Conservation (phyloP, 139 green algal species). For the Picochlorum costavermella region DNA sequence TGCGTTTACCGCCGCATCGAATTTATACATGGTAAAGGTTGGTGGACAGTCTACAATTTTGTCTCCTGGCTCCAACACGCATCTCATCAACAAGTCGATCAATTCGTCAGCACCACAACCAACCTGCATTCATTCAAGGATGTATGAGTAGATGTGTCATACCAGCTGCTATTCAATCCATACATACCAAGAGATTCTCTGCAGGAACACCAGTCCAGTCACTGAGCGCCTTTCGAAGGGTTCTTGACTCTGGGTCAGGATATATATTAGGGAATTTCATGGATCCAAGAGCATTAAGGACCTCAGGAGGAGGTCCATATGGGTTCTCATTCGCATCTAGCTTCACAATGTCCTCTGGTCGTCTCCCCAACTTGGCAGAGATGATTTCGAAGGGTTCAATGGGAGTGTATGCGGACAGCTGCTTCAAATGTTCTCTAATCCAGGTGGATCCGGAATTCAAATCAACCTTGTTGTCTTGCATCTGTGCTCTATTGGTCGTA, state of each 20-base stretch:
- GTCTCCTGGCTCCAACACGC: constrained; percentile 87
- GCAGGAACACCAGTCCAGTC: constrained; percentile 59
- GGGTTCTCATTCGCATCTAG: constrained; percentile 99
- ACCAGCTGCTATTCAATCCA: neutral
- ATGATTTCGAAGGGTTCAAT: constrained; percentile 97
- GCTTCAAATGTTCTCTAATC: constrained; percentile 79
- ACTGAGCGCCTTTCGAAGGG: constrained; percentile 65
- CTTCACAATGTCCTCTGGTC: constrained; percentile 92
- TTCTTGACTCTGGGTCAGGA: constrained; percentile 87
- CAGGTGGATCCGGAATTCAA: constrained; percentile 34
- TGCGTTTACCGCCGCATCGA: constrained; percentile 92
- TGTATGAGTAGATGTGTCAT: neutral
- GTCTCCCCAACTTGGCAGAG: constrained; percentile 61
- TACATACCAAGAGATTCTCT: constrained; percentile 84
- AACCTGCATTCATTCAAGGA: constrained; percentile 47
- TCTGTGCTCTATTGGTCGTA: neutral
- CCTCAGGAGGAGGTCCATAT: constrained; percentile 94
- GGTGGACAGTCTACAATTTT: constrained; percentile 86
- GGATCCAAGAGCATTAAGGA: constrained; percentile 71
- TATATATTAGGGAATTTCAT: constrained; percentile 96
- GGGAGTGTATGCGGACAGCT: constrained; percentile 90
- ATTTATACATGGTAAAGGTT: constrained; percentile 98
- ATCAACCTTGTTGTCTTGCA: neutral
- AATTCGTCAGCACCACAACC: constrained; percentile 92
- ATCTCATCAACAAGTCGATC: constrained; percentile 92